Evolutionary conservation across 305 asterid genomes (phyloP).

Genomic region (Salvia sclarea): DNA sequence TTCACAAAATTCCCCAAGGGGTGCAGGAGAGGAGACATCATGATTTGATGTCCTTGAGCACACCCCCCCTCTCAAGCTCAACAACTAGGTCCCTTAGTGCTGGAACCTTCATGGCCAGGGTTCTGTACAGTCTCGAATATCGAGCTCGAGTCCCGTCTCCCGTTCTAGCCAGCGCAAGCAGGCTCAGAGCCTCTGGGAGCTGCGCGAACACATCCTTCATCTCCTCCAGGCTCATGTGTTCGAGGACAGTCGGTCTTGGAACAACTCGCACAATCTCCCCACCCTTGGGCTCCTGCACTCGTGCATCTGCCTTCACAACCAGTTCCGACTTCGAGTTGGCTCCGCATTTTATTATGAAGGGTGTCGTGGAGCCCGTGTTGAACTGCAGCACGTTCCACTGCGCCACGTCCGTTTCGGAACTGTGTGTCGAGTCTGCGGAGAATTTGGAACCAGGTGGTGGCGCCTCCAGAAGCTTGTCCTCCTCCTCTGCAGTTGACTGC

Average conservation of each 20-base stretch:
- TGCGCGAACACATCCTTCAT: conserved; percentile 68
- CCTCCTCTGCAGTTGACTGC: conserved; percentile 85
- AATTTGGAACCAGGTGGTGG: conserved; percentile 42
- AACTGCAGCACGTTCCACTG: conserved; percentile 97
- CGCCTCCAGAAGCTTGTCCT: conserved; percentile 52
- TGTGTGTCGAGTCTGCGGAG: conserved; percentile 38
- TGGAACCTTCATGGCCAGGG: conserved; percentile 96
- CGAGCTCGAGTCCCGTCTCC: conserved; percentile 97
- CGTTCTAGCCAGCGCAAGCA: conserved; percentile 89
- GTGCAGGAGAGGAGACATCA: conserved; percentile 24
- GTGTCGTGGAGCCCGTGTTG: conserved; percentile 89
- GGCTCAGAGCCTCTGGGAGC: conserved; percentile 85
- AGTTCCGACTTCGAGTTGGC: conserved; percentile 91
- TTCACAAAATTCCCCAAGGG: not conserved
- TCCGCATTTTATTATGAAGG: conserved; percentile 94
- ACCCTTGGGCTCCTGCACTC: conserved; percentile 93
- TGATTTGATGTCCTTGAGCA: conserved; percentile 70
- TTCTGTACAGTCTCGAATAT: conserved; percentile 87
- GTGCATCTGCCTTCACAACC: conserved; percentile 87
- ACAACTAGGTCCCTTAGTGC: conserved; percentile 88
- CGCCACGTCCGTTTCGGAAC: conserved; percentile 71
- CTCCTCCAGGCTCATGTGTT: conserved; percentile 75
- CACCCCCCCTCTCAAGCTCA: conserved; percentile 92
- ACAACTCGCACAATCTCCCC: conserved; percentile 93
- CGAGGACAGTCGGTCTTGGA: conserved; percentile 78